Percentiles rank a stretch among this genome's conserved stretches.
phyloP scores from a whole-genome alignment of 1,284 basidiomycete species.

The Wolfiporia cocos region DNA sequence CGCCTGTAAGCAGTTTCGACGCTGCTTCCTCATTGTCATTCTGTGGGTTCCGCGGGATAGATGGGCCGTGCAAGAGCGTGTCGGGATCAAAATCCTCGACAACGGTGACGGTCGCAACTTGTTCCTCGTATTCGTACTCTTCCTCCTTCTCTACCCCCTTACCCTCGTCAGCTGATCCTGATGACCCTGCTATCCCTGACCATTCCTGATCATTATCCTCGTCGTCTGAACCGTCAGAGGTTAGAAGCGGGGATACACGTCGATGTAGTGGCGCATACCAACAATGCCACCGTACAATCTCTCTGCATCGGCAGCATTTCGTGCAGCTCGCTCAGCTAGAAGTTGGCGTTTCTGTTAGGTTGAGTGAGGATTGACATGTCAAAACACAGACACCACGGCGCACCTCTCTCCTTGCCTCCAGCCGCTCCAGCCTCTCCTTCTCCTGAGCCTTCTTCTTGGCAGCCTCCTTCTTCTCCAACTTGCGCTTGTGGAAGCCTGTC shows the following conservation, averaged over 20 bases:
- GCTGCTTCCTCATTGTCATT: no score
- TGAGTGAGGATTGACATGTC: slow-evolving; percentile 3
- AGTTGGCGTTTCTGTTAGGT: slow-evolving; percentile 53
- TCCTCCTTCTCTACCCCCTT: slow-evolving; percentile 40
- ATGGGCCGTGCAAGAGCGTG: slow-evolving; percentile 44
- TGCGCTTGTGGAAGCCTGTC: slow-evolving; percentile 85
- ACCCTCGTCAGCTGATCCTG: slow-evolving; percentile 16
- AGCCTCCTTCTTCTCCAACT: slow-evolving; percentile 67
- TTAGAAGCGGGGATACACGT: background rate
- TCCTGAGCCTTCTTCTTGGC: slow-evolving; percentile 62
- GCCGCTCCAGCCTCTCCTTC: slow-evolving; percentile 60
- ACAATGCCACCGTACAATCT: slow-evolving; percentile 54
- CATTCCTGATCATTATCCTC: slow-evolving; percentile 38
- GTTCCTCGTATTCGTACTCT: slow-evolving; percentile 70
- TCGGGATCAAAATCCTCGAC: slow-evolving; percentile 77
- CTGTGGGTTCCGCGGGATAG: no score
- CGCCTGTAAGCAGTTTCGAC: no score
- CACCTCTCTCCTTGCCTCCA: slow-evolving; percentile 68
- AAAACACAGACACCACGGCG: slow-evolving; percentile 13
- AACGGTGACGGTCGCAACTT: slow-evolving; percentile 76
- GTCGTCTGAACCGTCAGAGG: slow-evolving; percentile 9
- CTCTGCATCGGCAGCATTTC: slow-evolving; percentile 69
- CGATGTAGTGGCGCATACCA: slow-evolving; percentile 31
- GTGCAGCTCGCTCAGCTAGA: slow-evolving; percentile 61
- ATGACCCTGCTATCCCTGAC: slow-evolving; percentile 31